Conservation (phyloP, 2,329 filamentous ascomycete species). For the Diplocarpon mali region DNA sequence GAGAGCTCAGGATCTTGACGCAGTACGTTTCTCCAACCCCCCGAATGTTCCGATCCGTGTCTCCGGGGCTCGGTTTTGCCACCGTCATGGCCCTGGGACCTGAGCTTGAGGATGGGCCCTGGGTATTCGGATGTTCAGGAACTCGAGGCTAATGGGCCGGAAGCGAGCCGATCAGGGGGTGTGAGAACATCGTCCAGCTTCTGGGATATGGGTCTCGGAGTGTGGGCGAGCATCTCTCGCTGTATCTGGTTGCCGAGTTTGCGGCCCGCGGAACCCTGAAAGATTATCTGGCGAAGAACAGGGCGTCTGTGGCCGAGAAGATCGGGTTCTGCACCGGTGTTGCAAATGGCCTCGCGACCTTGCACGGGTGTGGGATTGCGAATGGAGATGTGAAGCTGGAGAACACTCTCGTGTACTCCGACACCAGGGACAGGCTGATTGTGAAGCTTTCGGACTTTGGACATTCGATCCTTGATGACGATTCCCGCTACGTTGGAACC, state of each 20-base stretch:
- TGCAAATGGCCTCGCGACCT: neutral
- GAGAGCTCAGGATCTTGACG: neutral
- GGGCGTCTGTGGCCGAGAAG: neutral
- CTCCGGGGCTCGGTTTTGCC: no score
- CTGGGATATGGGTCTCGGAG: neutral
- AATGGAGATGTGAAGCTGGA: neutral
- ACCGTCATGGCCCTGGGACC: no score
- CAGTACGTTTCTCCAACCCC: neutral
- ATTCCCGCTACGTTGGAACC: neutral
- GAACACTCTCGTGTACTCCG: neutral
- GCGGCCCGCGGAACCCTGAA: neutral
- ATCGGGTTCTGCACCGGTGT: neutral
- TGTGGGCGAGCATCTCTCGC: neutral
- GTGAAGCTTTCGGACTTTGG: neutral
- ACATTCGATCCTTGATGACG: neutral
- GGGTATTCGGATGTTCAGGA: no score
- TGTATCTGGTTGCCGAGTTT: neutral
- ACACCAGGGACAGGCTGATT: neutral
- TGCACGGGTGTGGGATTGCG: neutral
- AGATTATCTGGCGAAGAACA: neutral
- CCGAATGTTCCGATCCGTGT: no score
- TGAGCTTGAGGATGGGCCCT: no score
- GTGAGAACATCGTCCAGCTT: neutral
- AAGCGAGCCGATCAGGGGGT: neutral
- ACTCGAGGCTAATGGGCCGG: no score